A percentile compares a stretch with the other conserved stretches of the same genome.
phyloP scores from a whole-genome alignment of 2,329 filamentous ascomycete genomes.

The Xylaria sp. region DNA sequence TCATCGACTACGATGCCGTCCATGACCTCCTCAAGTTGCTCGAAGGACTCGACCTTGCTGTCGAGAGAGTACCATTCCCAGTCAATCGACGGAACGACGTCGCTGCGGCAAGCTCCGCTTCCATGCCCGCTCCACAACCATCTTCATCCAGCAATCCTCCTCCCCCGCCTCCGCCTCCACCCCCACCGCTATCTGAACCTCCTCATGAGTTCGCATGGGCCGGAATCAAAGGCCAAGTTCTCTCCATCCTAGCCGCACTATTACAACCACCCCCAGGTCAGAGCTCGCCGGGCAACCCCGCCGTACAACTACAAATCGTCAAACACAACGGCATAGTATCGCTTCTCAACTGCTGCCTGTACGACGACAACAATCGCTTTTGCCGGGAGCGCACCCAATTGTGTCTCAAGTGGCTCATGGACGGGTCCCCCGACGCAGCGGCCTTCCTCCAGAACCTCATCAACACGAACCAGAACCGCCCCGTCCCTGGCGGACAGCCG shows the following conservation, averaged over 20 bases:
- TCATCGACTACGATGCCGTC: conserved; percentile 91
- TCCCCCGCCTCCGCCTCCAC: conserved; percentile 58
- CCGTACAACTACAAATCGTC: conserved; percentile 89
- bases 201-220: conserved; percentile 74
- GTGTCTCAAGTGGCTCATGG: conserved; percentile 85
- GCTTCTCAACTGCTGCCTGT: conserved; percentile 87
- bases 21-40: conserved; percentile 90
- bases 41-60: conserved; percentile 86
- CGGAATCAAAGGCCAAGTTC: conserved; percentile 89
- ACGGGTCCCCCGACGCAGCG: conserved; percentile 78
- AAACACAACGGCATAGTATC: conserved; percentile 87
- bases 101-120: conserved; percentile 41
- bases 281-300: conserved; percentile 71
- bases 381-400: conserved; percentile 92
- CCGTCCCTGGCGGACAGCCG: conserved; percentile 40
- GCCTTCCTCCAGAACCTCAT: conserved; percentile 75
- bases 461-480: conserved; percentile 45
- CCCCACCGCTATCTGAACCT: conserved; percentile 68
- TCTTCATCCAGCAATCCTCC: conserved; percentile 51
- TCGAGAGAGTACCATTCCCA: conserved; percentile 81
- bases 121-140: conserved; percentile 46
- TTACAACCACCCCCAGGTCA: conserved; percentile 81
- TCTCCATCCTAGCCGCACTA: conserved; percentile 88
- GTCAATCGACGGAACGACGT: conserved; percentile 49
- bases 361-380: conserved; percentile 93